Evolutionary conservation across 2,329 filamentous ascomycete genomes (phyloP).

Genomic region (Lecanicillium sp.): DNA sequence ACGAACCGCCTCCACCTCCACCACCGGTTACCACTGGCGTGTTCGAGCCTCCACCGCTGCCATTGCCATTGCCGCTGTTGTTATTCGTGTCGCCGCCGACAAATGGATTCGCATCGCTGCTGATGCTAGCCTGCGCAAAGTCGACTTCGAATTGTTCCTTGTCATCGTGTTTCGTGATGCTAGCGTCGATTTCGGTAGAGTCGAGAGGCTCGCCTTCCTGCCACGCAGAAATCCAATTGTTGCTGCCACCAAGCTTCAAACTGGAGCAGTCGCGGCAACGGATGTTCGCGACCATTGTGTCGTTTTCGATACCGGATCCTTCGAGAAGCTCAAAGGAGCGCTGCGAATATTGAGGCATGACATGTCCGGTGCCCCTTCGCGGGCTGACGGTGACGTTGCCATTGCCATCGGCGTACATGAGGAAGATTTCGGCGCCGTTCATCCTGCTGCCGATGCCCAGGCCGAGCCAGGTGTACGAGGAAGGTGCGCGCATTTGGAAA

Average conservation of each 20-base stretch:
- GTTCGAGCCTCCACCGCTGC: slow-evolving; percentile 5
- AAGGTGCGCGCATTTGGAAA: slow-evolving; percentile 51
- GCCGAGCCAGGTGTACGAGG: slow-evolving; percentile 47
- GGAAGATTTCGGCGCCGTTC: slow-evolving; percentile 51
- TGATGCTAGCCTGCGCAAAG: slow-evolving; percentile 37
- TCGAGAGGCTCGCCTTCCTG: slow-evolving; percentile 36
- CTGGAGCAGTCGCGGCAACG: slow-evolving; percentile 43
- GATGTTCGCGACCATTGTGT: slow-evolving; percentile 53
- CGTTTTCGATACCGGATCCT: slow-evolving; percentile 47
- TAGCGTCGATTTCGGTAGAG: slow-evolving; percentile 29
- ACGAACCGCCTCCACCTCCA: slow-evolving; percentile 11
- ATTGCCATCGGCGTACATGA: slow-evolving; percentile 51
- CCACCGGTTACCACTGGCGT: slow-evolving; percentile 5
- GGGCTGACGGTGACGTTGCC: slow-evolving; percentile 57
- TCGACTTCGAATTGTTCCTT: slow-evolving; percentile 38
- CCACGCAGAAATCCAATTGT: slow-evolving; percentile 49
- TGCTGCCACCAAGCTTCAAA: slow-evolving; percentile 32
- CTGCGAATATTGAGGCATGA: slow-evolving; percentile 37
- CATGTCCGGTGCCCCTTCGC: slow-evolving; percentile 39
- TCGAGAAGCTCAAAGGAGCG: slow-evolving; percentile 44
- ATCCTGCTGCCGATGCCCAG: slow-evolving; percentile 50
- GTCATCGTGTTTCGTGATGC: slow-evolving; percentile 39
- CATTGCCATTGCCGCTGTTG: slow-evolving; percentile 9
- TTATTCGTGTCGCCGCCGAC: slow-evolving; percentile 13
- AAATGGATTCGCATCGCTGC: slow-evolving; percentile 46